A percentile compares a stretch with the other conserved stretches of the same genome.
phyloP scores from a whole-genome alignment of 768 basidiomycete genomes.

The Royoungia palumana region DNA sequence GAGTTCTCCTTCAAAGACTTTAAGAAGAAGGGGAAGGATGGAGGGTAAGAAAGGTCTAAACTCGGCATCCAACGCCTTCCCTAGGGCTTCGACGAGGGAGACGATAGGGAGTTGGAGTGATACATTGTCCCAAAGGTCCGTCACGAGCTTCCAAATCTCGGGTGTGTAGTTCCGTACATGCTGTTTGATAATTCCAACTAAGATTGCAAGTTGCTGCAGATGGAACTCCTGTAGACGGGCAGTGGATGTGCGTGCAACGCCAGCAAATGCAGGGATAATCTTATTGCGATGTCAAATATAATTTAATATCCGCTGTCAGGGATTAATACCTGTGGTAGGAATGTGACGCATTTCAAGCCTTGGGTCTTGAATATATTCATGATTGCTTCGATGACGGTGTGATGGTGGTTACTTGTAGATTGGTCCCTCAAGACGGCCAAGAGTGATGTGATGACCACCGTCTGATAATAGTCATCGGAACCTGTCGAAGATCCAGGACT shows the following conservation, averaged over 20 bases:
- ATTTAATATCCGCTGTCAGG: background rate
- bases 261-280: constrained; percentile 95
- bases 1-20: constrained; percentile 86
- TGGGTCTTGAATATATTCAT: constrained; percentile 99
- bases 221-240: constrained; percentile 89
- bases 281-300: constrained; percentile 27
- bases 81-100: constrained; percentile 86
- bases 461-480: constrained; percentile 96
- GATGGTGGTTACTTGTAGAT: constrained; percentile 80
- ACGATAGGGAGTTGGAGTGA: constrained; percentile 89
- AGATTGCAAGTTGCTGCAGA: constrained; percentile 90
- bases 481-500: constrained; percentile 58
- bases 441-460: constrained; percentile 86
- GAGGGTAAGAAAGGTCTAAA: constrained; percentile 95
- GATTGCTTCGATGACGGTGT: constrained; percentile 93
- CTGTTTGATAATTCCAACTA: constrained; percentile 95
- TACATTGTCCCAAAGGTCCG: constrained; percentile 85
- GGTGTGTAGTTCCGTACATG: constrained; percentile 91
- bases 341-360: constrained; percentile 92
- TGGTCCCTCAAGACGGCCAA: constrained; percentile 87
- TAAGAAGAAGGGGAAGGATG: constrained; percentile 83
- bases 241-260: constrained; percentile 78
- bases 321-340: constrained; percentile 77
- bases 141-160: constrained; percentile 80
- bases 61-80: constrained; percentile 91